Conservation (phyloP, 371 early-diverging fungal genomes). For the Coemansia sp. region DNA sequence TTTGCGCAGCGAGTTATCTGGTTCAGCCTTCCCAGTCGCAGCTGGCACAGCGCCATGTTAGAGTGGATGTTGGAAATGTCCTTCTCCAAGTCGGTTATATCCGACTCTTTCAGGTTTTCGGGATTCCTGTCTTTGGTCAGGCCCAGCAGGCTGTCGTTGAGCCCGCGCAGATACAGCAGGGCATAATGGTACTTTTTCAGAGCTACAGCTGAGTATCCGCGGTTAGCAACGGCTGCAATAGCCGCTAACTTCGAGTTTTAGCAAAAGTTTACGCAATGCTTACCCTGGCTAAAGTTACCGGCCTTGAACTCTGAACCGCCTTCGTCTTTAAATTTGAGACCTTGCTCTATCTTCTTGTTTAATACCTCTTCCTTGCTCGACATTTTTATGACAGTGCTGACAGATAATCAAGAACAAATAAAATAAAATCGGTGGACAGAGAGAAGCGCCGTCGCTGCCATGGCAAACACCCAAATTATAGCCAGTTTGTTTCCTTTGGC, state of each 20-base stretch:
- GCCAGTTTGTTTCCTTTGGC: no score
- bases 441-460: no score
- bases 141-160: constrained; percentile 17
- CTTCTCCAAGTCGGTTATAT: constrained; percentile 37
- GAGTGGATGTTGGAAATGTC: constrained; percentile 30
- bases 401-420: neutral
- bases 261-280: constrained; percentile 1
- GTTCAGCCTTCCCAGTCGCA: constrained; percentile 21
- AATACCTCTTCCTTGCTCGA: neutral
- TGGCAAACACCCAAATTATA: no score
- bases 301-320: constrained; percentile 37
- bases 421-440: neutral
- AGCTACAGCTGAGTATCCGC: constrained; percentile 12
- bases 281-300: constrained; percentile 24
- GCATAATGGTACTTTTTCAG: constrained; percentile 36
- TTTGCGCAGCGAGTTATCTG: constrained; percentile 29
- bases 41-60: constrained; percentile 48
- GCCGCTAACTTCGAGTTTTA: neutral
- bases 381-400: neutral
- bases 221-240: no score
- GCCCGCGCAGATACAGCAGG: constrained; percentile 40
- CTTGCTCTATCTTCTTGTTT: constrained; percentile 16
- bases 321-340: constrained; percentile 29
- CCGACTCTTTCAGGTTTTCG: constrained; percentile 23
- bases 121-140: constrained; percentile 10